Evolutionary conservation across 495 filamentous ascomycete species (phyloP).

Genomic region (Neurospora sp.): DNA sequence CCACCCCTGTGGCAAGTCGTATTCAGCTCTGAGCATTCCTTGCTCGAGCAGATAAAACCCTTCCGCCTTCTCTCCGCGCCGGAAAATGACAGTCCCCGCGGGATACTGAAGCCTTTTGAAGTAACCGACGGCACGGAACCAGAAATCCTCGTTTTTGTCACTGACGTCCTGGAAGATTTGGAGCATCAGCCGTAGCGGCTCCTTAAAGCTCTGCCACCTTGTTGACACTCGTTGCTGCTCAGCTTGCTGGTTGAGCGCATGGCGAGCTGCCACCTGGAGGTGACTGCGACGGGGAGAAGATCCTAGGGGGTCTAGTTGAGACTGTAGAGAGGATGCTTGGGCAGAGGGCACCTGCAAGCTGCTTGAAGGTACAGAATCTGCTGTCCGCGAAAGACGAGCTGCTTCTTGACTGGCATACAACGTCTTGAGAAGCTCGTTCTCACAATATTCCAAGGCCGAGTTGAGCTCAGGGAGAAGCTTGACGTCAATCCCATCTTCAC

Average conservation of each 20-base stretch:
- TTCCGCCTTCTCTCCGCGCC: conserved; percentile 55
- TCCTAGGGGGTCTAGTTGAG: conserved; percentile 38
- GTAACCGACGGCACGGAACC: conserved; percentile 66
- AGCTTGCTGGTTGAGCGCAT: conserved; percentile 45
- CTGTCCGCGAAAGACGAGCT: conserved; percentile 24
- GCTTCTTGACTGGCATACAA: conserved; percentile 56
- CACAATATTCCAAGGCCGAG: conserved; percentile 82
- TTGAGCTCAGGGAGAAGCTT: conserved; percentile 84
- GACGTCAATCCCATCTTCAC: conserved; percentile 53
- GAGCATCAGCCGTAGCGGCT: conserved; percentile 81
- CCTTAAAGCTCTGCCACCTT: conserved; percentile 74
- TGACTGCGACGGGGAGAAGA: conserved; percentile 71
- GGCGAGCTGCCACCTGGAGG: conserved; percentile 67
- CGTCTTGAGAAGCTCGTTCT: conserved; percentile 85
- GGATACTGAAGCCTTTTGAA: conserved; percentile 57
- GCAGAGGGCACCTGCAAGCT: conserved; percentile 45
- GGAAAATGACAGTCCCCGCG: conserved; percentile 64
- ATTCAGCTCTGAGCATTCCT: conserved; percentile 82
- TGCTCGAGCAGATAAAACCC: conserved; percentile 88
- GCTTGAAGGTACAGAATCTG: conserved; percentile 23
- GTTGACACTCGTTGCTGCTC: conserved; percentile 34
- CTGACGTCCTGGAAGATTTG: conserved; percentile 85
- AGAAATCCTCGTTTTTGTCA: conserved; percentile 83
- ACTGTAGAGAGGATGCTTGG: neutral
- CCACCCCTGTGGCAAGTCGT: conserved; percentile 78